Evolutionary conservation across 1,284 basidiomycete species (phyloP).

Genomic region (Fomitopsis schrenkii): DNA sequence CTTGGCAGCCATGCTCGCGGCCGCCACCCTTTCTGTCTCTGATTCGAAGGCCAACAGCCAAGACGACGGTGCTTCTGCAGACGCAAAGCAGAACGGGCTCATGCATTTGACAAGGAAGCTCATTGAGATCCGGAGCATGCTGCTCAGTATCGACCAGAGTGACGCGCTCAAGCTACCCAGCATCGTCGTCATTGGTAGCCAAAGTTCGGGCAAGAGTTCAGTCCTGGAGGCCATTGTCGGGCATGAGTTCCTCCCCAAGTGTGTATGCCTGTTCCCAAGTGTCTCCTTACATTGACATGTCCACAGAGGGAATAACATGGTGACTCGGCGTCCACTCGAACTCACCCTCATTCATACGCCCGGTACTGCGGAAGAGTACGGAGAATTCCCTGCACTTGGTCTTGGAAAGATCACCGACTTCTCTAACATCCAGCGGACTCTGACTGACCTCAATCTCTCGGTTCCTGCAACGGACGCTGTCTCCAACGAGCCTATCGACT

Average conservation of each 20-base stretch:
- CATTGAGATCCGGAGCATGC: slow-evolving; percentile 93
- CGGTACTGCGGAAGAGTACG: slow-evolving; percentile 71
- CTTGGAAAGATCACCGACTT: slow-evolving; percentile 90
- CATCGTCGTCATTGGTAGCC: slow-evolving; percentile 97
- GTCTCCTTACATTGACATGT: slow-evolving; percentile 9
- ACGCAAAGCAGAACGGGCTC: slow-evolving; percentile 58
- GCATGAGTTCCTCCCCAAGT: slow-evolving; percentile 98
- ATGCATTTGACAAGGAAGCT: slow-evolving; percentile 94
- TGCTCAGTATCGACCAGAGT: slow-evolving; percentile 93
- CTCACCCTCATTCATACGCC: slow-evolving; percentile 95
- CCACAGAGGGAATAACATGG: slow-evolving; percentile 96
- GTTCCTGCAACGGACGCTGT: slow-evolving; percentile 88
- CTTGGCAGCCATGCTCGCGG: slow-evolving; percentile 70
- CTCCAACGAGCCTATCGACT: slow-evolving; percentile 93
- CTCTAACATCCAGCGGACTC: slow-evolving; percentile 83
- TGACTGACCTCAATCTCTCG: slow-evolving; percentile 94
- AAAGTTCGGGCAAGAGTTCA: slow-evolving; percentile 97
- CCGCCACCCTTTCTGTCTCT: slow-evolving; percentile 69
- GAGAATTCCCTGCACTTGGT: slow-evolving; percentile 90
- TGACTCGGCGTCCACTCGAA: slow-evolving; percentile 96
- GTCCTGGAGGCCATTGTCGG: slow-evolving; percentile 98
- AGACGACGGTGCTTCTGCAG: slow-evolving; percentile 31
- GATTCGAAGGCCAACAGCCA: slow-evolving; percentile 43
- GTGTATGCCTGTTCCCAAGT: slow-evolving; percentile 3
- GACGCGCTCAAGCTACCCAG: slow-evolving; percentile 92